Evolutionary conservation across 192 early-diverging fungal species (phyloP).

Genomic region (Coemansia sp.): DNA sequence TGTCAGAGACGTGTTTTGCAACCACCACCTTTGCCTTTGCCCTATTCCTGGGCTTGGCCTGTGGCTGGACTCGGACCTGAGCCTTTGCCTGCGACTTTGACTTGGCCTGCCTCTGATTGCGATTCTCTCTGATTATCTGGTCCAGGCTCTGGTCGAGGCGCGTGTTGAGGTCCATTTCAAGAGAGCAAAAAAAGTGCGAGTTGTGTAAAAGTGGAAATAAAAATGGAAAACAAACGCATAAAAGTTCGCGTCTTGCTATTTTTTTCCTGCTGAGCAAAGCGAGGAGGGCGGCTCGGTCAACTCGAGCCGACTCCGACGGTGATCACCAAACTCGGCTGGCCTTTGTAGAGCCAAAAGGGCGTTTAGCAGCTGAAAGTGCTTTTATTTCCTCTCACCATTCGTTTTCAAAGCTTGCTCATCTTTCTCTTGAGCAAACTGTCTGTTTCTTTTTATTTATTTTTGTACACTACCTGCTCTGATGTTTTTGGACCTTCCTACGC

Average conservation of each 20-base stretch:
- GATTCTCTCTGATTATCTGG: slow-evolving; percentile 36
- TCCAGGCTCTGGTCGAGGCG: slow-evolving; percentile 48
- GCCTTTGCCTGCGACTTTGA: slow-evolving; percentile 24
- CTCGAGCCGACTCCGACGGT: too few species aligned
- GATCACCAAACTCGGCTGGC: too few species aligned
- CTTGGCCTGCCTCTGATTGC: not conserved
- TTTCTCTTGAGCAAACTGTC: too few species aligned
- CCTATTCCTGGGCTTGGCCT: not conserved
- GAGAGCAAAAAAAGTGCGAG: not conserved
- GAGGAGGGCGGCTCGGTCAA: too few species aligned
- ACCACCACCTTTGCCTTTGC: not conserved
- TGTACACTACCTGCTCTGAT: not conserved
- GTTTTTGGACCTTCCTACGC: not conserved
- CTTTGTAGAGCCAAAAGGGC: too few species aligned
- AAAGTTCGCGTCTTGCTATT: too few species aligned
- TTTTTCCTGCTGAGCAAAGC: too few species aligned
- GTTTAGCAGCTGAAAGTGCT: too few species aligned
- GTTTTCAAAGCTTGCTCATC: too few species aligned
- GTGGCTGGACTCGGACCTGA: not conserved
- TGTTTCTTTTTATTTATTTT: too few species aligned
- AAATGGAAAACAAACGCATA: too few species aligned
- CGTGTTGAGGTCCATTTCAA: slow-evolving; percentile 25
- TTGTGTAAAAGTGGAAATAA: not conserved
- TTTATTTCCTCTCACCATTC: too few species aligned
- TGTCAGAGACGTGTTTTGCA: not conserved